Evolutionary conservation across 495 filamentous ascomycete genomes (phyloP).

Genomic region (Aspergillus mulundensis): DNA sequence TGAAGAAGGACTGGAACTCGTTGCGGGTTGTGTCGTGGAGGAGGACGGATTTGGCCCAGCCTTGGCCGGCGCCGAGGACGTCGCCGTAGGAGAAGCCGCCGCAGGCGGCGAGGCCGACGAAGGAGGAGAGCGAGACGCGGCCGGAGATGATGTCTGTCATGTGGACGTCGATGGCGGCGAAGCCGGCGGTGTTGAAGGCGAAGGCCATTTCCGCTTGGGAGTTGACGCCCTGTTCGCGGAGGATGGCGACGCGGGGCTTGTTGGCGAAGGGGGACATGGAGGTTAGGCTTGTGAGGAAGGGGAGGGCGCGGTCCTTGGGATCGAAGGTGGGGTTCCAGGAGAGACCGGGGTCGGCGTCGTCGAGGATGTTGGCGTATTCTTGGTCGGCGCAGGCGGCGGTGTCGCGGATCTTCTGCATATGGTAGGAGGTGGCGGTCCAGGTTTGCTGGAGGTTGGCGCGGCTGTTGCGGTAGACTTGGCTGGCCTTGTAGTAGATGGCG

Average conservation of each 20-base stretch:
- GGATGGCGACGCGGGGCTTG: slow-evolving; percentile 84
- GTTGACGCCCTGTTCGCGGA: slow-evolving; percentile 93
- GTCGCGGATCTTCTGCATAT: slow-evolving; percentile 88
- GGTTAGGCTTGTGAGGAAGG: slow-evolving; percentile 61
- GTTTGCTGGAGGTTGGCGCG: slow-evolving; percentile 77
- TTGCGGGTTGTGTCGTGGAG: slow-evolving; percentile 70
- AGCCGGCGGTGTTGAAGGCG: slow-evolving; percentile 87
- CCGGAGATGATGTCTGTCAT: slow-evolving; percentile 90
- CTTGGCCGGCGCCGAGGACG: slow-evolving; percentile 88
- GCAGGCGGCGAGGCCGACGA: slow-evolving; percentile 85
- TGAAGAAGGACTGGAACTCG: slow-evolving; percentile 83
- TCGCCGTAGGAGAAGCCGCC: slow-evolving; percentile 98
- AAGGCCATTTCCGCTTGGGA: slow-evolving; percentile 96
- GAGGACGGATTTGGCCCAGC: slow-evolving; percentile 94
- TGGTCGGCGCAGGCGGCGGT: slow-evolving; percentile 83
- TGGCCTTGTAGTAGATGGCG: slow-evolving; percentile 65
- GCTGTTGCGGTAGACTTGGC: slow-evolving; percentile 61
- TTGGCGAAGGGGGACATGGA: slow-evolving; percentile 61
- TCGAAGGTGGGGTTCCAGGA: slow-evolving; percentile 81
- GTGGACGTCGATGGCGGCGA: slow-evolving; percentile 88
- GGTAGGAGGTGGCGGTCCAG: slow-evolving; percentile 83
- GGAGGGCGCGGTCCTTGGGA: slow-evolving; percentile 69
- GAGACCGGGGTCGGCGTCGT: slow-evolving; percentile 76
- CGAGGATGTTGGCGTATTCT: slow-evolving; percentile 74
- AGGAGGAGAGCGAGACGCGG: slow-evolving; percentile 69